Percentiles rank a stretch among this genome's conserved stretches.
phyloP scores from a whole-genome alignment of 352 stramenopile genomes.

The Pythium biforme region DNA sequence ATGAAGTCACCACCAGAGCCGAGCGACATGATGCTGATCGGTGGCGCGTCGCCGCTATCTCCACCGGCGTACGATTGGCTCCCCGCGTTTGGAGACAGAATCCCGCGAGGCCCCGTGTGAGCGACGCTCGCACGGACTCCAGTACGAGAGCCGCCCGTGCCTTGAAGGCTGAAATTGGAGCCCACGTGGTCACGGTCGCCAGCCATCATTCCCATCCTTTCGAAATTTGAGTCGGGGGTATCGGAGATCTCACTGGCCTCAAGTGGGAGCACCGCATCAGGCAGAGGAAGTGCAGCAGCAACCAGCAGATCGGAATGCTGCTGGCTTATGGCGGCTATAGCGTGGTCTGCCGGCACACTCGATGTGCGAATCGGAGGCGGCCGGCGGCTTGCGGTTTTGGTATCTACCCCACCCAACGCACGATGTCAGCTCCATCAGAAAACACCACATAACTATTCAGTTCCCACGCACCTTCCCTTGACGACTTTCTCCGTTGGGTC shows the following conservation, averaged over 20 bases:
- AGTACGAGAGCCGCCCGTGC: not conserved
- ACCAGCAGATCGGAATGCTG: not conserved
- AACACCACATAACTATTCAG: no score
- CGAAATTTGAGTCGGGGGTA: no score
- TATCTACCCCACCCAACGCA: not conserved
- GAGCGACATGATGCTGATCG: constrained; percentile 20
- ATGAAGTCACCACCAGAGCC: constrained; percentile 19
- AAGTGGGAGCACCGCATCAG: not conserved
- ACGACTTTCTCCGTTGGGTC: not conserved
- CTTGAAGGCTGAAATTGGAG: not conserved
- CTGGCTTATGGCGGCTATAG: not conserved
- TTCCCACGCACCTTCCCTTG: not conserved
- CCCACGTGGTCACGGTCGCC: not conserved
- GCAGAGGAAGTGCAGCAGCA: not conserved
- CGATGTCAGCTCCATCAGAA: not conserved
- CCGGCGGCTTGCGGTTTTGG: not conserved
- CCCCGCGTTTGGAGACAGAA: not conserved
- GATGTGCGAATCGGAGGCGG: not conserved
- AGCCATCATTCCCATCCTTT: no score
- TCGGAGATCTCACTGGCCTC: not conserved
- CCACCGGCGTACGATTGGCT: not conserved
- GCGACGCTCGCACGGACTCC: not conserved
- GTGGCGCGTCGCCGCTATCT: not conserved
- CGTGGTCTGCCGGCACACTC: not conserved
- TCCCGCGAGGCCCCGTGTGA: not conserved